Base-by-base conservation (phyloP, 352 stramenopile species). In the Pythium pyrilobum region DNA sequence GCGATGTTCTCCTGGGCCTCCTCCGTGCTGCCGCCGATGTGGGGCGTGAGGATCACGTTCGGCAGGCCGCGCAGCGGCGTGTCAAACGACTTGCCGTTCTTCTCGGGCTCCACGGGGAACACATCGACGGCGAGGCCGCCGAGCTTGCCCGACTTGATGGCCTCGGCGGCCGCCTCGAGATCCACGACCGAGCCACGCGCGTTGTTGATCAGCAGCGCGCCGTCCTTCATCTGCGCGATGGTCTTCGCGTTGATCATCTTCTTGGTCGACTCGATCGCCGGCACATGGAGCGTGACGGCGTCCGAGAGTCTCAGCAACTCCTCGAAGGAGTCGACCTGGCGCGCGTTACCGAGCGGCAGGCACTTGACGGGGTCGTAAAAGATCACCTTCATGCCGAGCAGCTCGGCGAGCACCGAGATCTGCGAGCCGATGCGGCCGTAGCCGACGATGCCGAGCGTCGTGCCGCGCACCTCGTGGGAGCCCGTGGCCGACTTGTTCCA, bases 261-360 rank as follows among this genome's bases (percentile, higher is more conserved):
- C 54, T 83, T 85, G 41, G 96, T 94, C 8, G 86, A 83, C 43
- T 88, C 80, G 50, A 96, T 98, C 52, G 97, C 96, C 2, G 96
- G 96, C 52, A 97, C 93, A 65, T 98, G 97, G n/a, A 98, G 74
- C 21, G 85, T 96, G 41, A 98, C 89, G 43, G 94, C 97, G 64
- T 98, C 94, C 13, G 90, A 81, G 44, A 83, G 67, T 5, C 64
- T 59, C 2, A 97, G 75, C 43, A 97, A 74, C 41, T 96, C 77
- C 37, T 92, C 71, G 6, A 97, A 71, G 27, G 77, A 81, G 25
- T 96, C 77, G 23, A 95, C 81, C 52, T 96, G 86, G 42, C 80
- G 86, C 12, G 74, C 87, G 58, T 84, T 92, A 23, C 68, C 80
- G 7, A 83, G 67, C 13, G 69, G 91, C 48, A 81, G 66, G 65